phyloP scores from a whole-genome alignment of 495 filamentous ascomycete genomes.

The Ascobolus immersus region DNA sequence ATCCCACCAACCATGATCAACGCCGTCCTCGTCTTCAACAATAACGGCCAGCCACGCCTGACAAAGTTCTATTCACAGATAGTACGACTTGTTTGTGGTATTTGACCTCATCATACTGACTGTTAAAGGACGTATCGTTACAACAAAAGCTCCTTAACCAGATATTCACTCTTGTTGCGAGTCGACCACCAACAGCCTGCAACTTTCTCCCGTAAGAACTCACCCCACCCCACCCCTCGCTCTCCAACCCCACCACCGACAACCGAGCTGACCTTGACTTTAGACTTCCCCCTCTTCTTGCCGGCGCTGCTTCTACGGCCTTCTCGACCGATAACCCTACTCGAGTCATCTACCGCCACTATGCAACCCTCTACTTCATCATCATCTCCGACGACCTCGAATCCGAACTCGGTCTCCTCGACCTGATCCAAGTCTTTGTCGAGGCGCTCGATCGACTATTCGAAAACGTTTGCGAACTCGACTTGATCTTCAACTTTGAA shows the following conservation, averaged over 20 bases:
- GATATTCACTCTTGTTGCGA: constrained; percentile 89
- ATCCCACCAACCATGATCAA: constrained; percentile 95
- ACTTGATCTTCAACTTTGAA: constrained; percentile 97
- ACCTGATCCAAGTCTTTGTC: constrained; percentile 93
- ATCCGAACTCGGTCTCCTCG: constrained; percentile 79
- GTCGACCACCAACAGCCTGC: constrained; percentile 65
- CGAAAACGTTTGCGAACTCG: constrained; percentile 93
- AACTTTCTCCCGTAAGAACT: constrained; percentile 47
- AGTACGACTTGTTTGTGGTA: constrained; percentile 23
- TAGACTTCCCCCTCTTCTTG: constrained; percentile 40
- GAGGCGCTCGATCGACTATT: constrained; percentile 84
- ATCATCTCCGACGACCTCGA: constrained; percentile 93
- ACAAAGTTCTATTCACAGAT: constrained; percentile 99
- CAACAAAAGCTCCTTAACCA: constrained; percentile 91
- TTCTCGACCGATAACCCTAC: constrained; percentile 66
- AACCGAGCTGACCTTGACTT: too few relatives aligned
- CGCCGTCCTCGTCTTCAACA: constrained; percentile 96
- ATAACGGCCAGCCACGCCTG: constrained; percentile 79
- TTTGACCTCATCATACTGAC: constrained; percentile 4
- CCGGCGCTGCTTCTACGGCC: constrained; percentile 32
- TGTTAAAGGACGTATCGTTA: constrained; percentile 17
- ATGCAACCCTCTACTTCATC: constrained; percentile 95
- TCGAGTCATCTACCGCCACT: constrained; percentile 94
- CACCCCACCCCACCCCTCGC: constrained; percentile 22
- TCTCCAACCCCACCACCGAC: constrained; percentile 22